Percentiles rank a stretch among this genome's conserved stretches.
Conservation (phyloP, 2,329 filamentous ascomycete genomes). For the Clonostachys byssicola region DNA sequence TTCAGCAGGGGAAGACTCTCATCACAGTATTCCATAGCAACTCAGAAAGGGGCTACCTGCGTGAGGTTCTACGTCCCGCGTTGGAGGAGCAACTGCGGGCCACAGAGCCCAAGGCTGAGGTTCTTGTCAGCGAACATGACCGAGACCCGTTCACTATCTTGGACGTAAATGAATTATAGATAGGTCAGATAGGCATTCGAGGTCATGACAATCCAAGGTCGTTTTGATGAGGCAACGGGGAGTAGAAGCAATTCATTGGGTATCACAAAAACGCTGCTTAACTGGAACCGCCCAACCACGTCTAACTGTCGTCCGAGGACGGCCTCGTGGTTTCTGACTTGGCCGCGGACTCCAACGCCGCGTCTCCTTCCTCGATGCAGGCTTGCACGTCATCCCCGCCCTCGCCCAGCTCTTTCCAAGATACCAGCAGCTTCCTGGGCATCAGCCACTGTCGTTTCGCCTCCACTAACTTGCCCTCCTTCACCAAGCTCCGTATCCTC, state of each 20-base stretch:
- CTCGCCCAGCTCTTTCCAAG: constrained; percentile 50
- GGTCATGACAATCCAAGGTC: background rate
- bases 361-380: constrained; percentile 51
- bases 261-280: constrained; percentile 1
- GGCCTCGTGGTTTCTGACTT: constrained; percentile 7
- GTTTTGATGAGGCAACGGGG: background rate
- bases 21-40: constrained; percentile 91
- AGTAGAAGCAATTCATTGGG: background rate
- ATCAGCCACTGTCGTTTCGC: constrained; percentile 54
- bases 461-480: constrained; percentile 55
- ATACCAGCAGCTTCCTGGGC: constrained; percentile 43
- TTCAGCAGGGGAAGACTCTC: constrained; percentile 78
- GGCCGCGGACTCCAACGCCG: constrained; percentile 25
- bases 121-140: constrained; percentile 76
- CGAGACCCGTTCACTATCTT: constrained; percentile 85
- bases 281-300: background rate
- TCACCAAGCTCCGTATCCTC: constrained; percentile 52
- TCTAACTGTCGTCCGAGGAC: constrained; percentile 9
- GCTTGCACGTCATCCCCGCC: constrained; percentile 51
- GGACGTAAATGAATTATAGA: constrained; percentile 34
- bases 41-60: constrained; percentile 81
- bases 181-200: constrained; percentile 1
- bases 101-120: constrained; percentile 46
- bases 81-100: constrained; percentile 55
- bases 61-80: constrained; percentile 62